Percentiles rank a stretch among this genome's conserved stretches.
These are phyloP conservation scores for Kwoniella botswanensis DNA, from an alignment of 768 basidiomycete genomes.

Conservation along the genomic window DNA sequence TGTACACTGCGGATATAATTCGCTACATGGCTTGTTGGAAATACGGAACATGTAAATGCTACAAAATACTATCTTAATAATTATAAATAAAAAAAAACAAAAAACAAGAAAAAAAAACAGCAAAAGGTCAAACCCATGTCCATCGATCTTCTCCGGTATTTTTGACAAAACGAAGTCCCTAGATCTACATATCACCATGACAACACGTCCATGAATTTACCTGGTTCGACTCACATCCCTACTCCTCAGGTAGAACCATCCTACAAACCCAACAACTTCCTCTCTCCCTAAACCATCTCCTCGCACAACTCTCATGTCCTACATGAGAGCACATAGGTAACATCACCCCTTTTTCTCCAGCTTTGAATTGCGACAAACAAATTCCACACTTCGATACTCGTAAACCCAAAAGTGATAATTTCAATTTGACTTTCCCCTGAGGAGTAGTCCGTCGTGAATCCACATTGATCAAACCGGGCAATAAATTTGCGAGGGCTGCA, in stretches of 20 bases:
- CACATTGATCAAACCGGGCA: slow-evolving; percentile 62
- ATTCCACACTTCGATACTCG: slow-evolving; percentile 74
- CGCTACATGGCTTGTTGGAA: too few relatives aligned
- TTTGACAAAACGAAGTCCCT: too few relatives aligned
- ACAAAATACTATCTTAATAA: too few relatives aligned
- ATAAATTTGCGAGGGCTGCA: slow-evolving; percentile 46
- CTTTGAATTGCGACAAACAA: slow-evolving; percentile 73
- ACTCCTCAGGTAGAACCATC: slow-evolving; percentile 34
- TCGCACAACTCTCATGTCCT: slow-evolving; percentile 68
- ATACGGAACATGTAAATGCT: too few relatives aligned
- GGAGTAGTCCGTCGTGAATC: slow-evolving; percentile 66
- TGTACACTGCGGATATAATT: too few relatives aligned
- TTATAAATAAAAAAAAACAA: too few relatives aligned
- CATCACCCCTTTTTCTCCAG: slow-evolving; percentile 65
- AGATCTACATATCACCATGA: background rate
- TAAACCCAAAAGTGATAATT: slow-evolving; percentile 68
- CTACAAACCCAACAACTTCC: slow-evolving; percentile 73
- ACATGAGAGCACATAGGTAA: slow-evolving; percentile 68
- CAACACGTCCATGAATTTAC: background rate
- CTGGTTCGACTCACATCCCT: background rate
- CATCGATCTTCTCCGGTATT: too few relatives aligned
- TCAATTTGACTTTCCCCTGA: slow-evolving; percentile 74
- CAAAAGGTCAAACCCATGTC: too few relatives aligned
- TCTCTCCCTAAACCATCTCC: slow-evolving; percentile 67
- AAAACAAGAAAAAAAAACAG: too few relatives aligned